Evolutionary conservation across 768 basidiomycete genomes (phyloP).

Genomic region (Boletus coccyginus): DNA sequence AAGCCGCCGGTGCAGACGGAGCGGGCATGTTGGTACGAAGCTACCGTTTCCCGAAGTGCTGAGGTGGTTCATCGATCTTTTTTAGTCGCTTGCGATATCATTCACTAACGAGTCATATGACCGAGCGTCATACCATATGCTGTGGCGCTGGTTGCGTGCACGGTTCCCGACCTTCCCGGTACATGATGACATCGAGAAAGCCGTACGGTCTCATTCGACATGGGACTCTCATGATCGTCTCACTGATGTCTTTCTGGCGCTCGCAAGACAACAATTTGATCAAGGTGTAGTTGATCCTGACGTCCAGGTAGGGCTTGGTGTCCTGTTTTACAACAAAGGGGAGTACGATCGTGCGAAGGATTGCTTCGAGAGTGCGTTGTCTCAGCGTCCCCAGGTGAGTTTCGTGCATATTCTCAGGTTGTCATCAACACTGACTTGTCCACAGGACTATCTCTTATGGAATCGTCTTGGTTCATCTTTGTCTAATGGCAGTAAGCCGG

Average conservation of each 20-base stretch:
- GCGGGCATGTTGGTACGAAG: slow-evolving; percentile 70
- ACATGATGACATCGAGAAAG: slow-evolving; percentile 52
- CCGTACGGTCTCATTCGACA: slow-evolving; percentile 52
- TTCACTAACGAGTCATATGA: slow-evolving; percentile 95
- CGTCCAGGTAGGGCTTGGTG: slow-evolving; percentile 89
- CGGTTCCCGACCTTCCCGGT: slow-evolving; percentile 58
- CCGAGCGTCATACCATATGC: slow-evolving; percentile 77
- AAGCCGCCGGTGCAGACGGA: slow-evolving; percentile 59
- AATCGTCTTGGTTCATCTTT: slow-evolving; percentile 92
- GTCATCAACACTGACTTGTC: background rate
- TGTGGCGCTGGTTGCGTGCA: slow-evolving; percentile 80
- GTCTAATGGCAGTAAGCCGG: slow-evolving; percentile 91
- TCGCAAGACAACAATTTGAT: slow-evolving; percentile 81
- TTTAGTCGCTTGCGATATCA: slow-evolving; percentile 88
- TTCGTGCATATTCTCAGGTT: background rate
- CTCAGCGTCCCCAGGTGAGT: slow-evolving; percentile 67
- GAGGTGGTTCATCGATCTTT: slow-evolving; percentile 9
- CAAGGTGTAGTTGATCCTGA: slow-evolving; percentile 78
- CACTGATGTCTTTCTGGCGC: slow-evolving; percentile 76
- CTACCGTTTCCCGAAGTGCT: background rate
- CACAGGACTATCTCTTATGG: slow-evolving; percentile 90
- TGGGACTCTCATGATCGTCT: slow-evolving; percentile 85
- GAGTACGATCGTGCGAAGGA: slow-evolving; percentile 90
- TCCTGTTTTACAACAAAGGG: slow-evolving; percentile 84
- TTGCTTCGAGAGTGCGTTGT: slow-evolving; percentile 89